These are phyloP conservation scores for Coemansia sp. DNA, from an alignment of 192 early-diverging fungal species.

Conservation along the genomic window DNA sequence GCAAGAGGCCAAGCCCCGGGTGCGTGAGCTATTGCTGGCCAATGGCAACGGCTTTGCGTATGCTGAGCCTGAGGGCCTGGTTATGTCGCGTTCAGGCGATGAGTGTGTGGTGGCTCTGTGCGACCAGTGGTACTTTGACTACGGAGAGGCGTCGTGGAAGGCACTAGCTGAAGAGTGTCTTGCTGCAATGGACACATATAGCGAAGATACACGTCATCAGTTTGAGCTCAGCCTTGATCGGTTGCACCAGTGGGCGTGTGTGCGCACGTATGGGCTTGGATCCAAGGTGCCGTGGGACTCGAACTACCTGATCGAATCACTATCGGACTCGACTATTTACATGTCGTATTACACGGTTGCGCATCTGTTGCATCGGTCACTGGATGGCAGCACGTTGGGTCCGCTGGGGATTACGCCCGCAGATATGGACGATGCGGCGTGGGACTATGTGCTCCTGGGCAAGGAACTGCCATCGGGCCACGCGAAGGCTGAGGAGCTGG, in stretches of 20 bases:
- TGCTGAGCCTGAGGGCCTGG: constrained; percentile 90
- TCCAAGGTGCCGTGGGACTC: constrained; percentile 91
- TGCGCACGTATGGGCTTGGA: constrained; percentile 90
- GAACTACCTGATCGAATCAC: constrained; percentile 89
- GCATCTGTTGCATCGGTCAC: constrained; percentile 81
- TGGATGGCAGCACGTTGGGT: constrained; percentile 80
- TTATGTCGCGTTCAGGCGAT: constrained; percentile 92
- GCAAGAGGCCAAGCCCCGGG: constrained; percentile 84
- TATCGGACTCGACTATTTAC: constrained; percentile 98
- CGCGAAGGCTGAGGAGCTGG: constrained; percentile 61
- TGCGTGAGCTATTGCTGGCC: constrained; percentile 73
- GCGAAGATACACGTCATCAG: constrained; percentile 77
- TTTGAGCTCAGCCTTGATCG: constrained; percentile 86
- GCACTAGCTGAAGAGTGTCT: constrained; percentile 72
- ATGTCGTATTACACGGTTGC: constrained; percentile 99
- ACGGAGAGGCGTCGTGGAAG: constrained; percentile 88
- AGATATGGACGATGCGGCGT: constrained; percentile 89
- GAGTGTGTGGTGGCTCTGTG: constrained; percentile 95
- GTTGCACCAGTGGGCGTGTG: constrained; percentile 98
- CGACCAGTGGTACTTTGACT: constrained; percentile 99
- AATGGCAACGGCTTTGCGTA: constrained; percentile 76
- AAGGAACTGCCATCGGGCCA: constrained; percentile 59
- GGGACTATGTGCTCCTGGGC: constrained; percentile 85
- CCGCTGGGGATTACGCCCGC: constrained; percentile 72
- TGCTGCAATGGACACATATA: constrained; percentile 73